Evolutionary conservation across 768 basidiomycete genomes (phyloP), one percentile per base, ranked within the genome.

Genomic region (Paxillus involutus): DNA sequence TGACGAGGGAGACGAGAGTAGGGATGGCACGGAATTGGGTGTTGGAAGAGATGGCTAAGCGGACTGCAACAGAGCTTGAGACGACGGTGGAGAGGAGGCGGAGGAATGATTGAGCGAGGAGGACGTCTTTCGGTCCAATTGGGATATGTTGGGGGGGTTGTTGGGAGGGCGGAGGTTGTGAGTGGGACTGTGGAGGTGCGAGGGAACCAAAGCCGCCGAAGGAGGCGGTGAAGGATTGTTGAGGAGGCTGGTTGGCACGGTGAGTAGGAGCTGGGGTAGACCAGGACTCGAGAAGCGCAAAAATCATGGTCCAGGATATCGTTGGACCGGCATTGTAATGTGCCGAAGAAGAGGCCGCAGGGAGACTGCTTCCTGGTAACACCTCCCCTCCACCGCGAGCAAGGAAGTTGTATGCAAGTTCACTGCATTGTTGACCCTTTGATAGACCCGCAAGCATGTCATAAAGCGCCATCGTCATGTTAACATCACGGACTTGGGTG

Each of bases 391-490:
- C 82, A n/a, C 86, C 88, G 36, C 86, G 76, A 14, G 85, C 86
- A 67, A 97, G 80, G 69, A 95, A 94, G 68, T 94, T 94, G 74
- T 92, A 92, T 0, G 91, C 88, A 11, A 91, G 76, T 63, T 92
- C 89, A 60, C 91, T 91, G 62, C 90, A 91, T 60, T 88, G 86
- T 53, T 88, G 86, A 0, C 94, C 94, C 48, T 88, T 87, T 3
- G 91, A 81, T 26, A 95, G 76, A 19, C 94, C 91, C 8, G 82
- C 77, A 30, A 97, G 74, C 94, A 95, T 95, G 61, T 95, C 90
- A 65, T 92, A 94, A 48, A 94, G 70, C 0, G 91, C 89, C 59
- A 84, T 85, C 39, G 86, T 77, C 83, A 92, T 86, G 1, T 81
- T 81, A 6, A 80, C 64, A 56, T 92, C 89, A 55, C 86, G 81